These are phyloP conservation scores for Taphrina pruni DNA, from an alignment of 1,139 yeast genomes.

Conservation along the genomic window DNA sequence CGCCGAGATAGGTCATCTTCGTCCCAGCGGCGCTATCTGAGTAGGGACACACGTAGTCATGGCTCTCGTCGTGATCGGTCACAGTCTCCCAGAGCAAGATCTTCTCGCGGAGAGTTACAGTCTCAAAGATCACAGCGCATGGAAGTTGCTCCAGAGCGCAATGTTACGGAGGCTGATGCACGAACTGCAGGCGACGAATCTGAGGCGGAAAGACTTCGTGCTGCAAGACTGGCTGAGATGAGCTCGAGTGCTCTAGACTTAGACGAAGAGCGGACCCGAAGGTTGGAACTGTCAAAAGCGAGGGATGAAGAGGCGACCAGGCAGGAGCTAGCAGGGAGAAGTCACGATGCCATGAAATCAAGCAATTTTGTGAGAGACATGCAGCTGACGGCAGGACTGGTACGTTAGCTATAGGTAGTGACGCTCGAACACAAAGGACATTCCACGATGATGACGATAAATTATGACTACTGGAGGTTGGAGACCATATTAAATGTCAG, in stretches of 20 bases:
- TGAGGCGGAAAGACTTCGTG: slow-evolving; percentile 18
- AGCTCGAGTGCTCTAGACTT: slow-evolving; percentile 31
- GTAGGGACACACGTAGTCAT: not conserved
- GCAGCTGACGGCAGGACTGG: slow-evolving; percentile 33
- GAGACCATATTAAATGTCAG: not conserved
- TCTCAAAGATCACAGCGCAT: not conserved
- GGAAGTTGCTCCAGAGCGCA: not conserved
- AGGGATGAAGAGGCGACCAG: slow-evolving; percentile 1
- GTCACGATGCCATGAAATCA: slow-evolving; percentile 13
- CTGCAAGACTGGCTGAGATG: slow-evolving; percentile 38
- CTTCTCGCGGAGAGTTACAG: not conserved
- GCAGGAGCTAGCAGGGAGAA: slow-evolving; percentile 6
- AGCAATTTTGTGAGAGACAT: slow-evolving; percentile 22
- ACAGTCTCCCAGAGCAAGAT: not conserved
- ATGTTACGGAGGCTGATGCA: not conserved
- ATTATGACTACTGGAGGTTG: not conserved
- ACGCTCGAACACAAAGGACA: not conserved
- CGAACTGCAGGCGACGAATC: not conserved
- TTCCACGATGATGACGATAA: too few relatives aligned
- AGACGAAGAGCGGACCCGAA: slow-evolving; percentile 19
- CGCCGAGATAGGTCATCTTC: slow-evolving; percentile 1
- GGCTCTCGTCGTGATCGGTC: not conserved
- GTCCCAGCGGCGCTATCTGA: not conserved
- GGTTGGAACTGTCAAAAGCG: slow-evolving; percentile 23
- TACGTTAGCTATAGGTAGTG: not conserved